Conservation (phyloP, 352 stramenopile genomes). For the Globisporangium abappressorium region DNA sequence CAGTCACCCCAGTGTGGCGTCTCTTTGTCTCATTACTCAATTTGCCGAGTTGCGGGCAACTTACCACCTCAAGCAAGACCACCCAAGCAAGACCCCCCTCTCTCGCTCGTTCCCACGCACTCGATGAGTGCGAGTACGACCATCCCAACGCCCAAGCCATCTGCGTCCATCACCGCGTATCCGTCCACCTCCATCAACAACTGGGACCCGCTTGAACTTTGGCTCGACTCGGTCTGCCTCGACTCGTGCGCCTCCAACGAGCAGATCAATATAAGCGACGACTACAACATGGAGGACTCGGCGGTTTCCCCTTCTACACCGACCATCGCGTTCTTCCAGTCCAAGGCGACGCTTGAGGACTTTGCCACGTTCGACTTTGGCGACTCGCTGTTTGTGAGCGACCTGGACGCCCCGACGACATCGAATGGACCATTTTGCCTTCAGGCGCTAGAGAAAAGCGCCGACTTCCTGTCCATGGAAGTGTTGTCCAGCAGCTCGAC, state of each 20-base stretch:
- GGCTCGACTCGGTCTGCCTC: constrained; percentile 8
- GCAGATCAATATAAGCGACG: not conserved
- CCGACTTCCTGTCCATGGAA: not conserved
- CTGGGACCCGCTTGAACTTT: constrained; percentile 6
- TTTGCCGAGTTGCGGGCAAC: not conserved
- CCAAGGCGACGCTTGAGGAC: not conserved
- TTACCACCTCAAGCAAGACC: not conserved
- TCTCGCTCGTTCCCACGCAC: not conserved
- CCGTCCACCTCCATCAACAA: not conserved
- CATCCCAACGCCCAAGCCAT: not conserved
- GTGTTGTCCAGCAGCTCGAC: not conserved
- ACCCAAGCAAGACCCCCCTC: not conserved
- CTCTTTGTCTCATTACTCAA: not conserved
- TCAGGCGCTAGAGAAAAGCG: not conserved
- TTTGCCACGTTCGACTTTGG: constrained; percentile 4
- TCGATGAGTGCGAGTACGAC: not conserved
- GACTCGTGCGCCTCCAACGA: not conserved
- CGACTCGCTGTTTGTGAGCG: not conserved
- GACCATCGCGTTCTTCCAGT: not conserved
- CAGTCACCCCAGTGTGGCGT: not conserved
- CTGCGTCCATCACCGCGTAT: not conserved
- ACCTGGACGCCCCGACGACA: not conserved
- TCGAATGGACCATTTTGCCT: not conserved
- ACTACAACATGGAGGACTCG: not conserved
- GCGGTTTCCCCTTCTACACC: not conserved